Evolutionary conservation across 768 basidiomycete species (phyloP).

Genomic region (Trametes maxima): DNA sequence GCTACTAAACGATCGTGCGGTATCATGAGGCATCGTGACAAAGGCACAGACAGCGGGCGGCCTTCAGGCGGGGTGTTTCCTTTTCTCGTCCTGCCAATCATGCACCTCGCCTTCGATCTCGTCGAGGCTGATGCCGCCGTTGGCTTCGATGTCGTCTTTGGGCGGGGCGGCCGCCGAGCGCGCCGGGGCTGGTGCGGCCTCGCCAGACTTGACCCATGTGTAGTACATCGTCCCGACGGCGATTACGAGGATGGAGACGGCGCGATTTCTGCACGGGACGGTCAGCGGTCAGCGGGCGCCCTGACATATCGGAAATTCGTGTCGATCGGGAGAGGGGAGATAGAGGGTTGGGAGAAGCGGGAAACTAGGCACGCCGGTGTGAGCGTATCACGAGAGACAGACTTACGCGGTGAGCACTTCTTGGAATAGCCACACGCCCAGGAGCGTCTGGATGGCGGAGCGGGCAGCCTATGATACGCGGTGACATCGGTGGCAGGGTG

Average conservation of each 20-base stretch:
- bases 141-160: slow-evolving; percentile 44
- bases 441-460: slow-evolving; percentile 80
- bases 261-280: slow-evolving; percentile 51
- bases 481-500: slow-evolving; percentile 1
- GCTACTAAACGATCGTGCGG: background rate
- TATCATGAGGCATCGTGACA: background rate
- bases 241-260: slow-evolving; percentile 66
- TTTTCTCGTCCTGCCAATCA: slow-evolving; percentile 34
- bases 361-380: background rate
- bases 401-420: slow-evolving; percentile 76
- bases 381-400: slow-evolving; percentile 4
- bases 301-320: background rate
- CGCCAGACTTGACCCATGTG: slow-evolving; percentile 54
- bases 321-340: background rate
- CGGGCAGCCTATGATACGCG: slow-evolving; percentile 59
- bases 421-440: slow-evolving; percentile 76
- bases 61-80: slow-evolving; percentile 16
- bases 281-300: background rate
- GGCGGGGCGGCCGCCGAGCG: slow-evolving; percentile 26
- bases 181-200: slow-evolving; percentile 29
- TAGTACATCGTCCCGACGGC: slow-evolving; percentile 71
- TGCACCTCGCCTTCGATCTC: slow-evolving; percentile 28
- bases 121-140: slow-evolving; percentile 27
- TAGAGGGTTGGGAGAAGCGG: background rate
- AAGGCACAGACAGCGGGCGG: background rate